Conservation (phyloP, 352 stramenopile species). For the Pythium monospermum region DNA sequence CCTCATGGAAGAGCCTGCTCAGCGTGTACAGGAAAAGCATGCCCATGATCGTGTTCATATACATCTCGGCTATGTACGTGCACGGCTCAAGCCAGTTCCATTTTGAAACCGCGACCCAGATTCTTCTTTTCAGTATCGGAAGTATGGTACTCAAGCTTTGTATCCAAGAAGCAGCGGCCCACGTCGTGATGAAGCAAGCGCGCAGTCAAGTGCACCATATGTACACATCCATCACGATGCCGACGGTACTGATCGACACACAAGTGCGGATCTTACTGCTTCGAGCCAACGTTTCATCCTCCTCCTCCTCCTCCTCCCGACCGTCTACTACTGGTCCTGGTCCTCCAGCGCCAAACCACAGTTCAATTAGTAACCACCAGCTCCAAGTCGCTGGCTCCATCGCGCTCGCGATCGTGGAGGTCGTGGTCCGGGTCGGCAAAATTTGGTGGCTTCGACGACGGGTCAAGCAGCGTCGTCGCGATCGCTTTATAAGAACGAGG, state of each 20-base stretch:
- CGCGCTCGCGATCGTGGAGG: constrained; percentile 1
- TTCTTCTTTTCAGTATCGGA: not conserved
- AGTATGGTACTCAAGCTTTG: constrained; percentile 5
- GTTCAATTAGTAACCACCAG: too few relatives aligned
- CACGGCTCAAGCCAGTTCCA: not conserved
- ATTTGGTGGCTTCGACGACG: not conserved
- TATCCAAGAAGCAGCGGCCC: constrained; percentile 2
- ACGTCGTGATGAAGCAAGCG: not conserved
- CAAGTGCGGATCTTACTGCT: constrained; percentile 22
- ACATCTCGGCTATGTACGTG: not conserved
- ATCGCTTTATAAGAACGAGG: not conserved
- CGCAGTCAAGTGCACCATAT: constrained; percentile 12
- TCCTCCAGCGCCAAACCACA: too few relatives aligned
- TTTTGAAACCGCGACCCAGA: not conserved
- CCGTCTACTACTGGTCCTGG: too few relatives aligned
- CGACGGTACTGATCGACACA: constrained; percentile 22
- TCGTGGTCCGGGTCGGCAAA: not conserved
- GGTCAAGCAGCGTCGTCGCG: not conserved
- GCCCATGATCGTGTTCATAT: not conserved
- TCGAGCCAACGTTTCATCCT: not conserved
- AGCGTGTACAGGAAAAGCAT: too few relatives aligned
- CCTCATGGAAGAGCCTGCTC: too few relatives aligned
- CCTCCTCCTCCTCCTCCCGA: too few relatives aligned
- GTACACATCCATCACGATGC: constrained; percentile 8
- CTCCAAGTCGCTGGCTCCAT: not conserved